Conservation (phyloP, 192 early-diverging fungal species). For the Umbelopsis ramanniana region DNA sequence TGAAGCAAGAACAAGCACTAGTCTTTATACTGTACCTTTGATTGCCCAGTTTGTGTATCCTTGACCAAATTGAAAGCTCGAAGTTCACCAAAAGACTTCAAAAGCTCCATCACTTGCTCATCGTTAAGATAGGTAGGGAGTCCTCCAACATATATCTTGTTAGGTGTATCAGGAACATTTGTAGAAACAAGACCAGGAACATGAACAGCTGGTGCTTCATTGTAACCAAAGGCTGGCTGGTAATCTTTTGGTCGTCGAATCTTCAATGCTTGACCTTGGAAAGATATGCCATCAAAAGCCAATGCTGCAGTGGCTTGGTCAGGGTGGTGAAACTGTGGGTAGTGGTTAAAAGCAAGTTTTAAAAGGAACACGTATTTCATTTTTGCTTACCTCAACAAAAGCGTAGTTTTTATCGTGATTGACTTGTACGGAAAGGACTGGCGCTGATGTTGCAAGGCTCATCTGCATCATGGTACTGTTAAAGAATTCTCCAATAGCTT, state of each 20-base stretch:
- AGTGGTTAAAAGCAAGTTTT: not conserved
- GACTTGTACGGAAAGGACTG: conserved; percentile 83
- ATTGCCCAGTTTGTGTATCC: conserved; percentile 71
- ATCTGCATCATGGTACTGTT: conserved; percentile 83
- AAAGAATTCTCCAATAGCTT: conserved; percentile 81
- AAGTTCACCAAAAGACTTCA: conserved; percentile 93
- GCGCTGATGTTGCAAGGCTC: conserved; percentile 70
- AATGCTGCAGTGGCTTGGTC: conserved; percentile 92
- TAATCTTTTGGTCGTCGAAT: conserved; percentile 97
- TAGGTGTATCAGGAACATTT: conserved; percentile 86
- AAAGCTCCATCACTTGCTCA: conserved; percentile 91
- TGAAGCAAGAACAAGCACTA: not conserved
- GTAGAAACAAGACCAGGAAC: conserved; percentile 85
- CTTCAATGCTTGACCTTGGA: conserved; percentile 80
- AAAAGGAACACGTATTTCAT: not conserved
- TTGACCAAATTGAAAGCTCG: conserved; percentile 93
- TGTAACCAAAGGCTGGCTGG: conserved; percentile 56
- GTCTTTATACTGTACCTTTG: conserved; percentile 61
- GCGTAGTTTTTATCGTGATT: conserved; percentile 96
- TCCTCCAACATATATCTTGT: conserved; percentile 96
- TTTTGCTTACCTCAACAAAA: conserved; percentile 81
- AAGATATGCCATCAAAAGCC: conserved; percentile 91
- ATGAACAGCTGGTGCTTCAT: conserved; percentile 59
- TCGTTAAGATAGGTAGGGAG: conserved; percentile 88
- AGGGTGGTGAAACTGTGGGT: conserved; percentile 74